These are phyloP conservation scores for Mycosphaerella arachidis DNA, from an alignment of 2,329 filamentous ascomycete genomes.

Conservation along the genomic window DNA sequence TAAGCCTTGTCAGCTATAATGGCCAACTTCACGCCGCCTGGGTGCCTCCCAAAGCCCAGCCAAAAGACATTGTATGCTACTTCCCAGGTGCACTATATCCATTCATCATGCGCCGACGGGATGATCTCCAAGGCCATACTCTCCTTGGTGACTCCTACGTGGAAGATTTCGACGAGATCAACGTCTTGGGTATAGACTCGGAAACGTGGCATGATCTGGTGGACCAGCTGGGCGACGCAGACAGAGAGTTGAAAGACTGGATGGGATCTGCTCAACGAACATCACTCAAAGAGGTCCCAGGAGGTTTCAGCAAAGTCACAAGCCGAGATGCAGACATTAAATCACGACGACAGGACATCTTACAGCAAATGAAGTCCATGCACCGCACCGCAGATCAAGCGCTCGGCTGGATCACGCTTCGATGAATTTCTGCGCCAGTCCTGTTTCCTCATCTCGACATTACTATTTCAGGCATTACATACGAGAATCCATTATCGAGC, in stretches of 20 bases:
- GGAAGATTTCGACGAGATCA: not conserved
- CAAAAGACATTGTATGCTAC: slow-evolving; percentile 3
- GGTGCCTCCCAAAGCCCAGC: slow-evolving; percentile 1
- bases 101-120: not conserved
- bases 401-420: not conserved
- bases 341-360: not conserved
- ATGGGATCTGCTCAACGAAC: not conserved
- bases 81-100: slow-evolving; percentile 7
- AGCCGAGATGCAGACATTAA: not conserved
- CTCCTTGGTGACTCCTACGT: slow-evolving; percentile 8
- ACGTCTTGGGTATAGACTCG: not conserved
- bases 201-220: not conserved
- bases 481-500: not conserved
- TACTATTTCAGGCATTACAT: not conserved
- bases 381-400: not conserved
- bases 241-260: not conserved
- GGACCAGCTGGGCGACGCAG: not conserved
- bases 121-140: not conserved
- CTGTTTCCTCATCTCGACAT: not conserved
- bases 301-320: not conserved
- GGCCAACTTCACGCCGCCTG: not conserved
- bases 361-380: not conserved
- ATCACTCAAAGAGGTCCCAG: not conserved
- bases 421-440: not conserved
- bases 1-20: not conserved